Percentiles rank a stretch among this genome's conserved stretches.
phyloP scores from a whole-genome alignment of 163 green algal genomes.

The Smithsoniella earleae region DNA sequence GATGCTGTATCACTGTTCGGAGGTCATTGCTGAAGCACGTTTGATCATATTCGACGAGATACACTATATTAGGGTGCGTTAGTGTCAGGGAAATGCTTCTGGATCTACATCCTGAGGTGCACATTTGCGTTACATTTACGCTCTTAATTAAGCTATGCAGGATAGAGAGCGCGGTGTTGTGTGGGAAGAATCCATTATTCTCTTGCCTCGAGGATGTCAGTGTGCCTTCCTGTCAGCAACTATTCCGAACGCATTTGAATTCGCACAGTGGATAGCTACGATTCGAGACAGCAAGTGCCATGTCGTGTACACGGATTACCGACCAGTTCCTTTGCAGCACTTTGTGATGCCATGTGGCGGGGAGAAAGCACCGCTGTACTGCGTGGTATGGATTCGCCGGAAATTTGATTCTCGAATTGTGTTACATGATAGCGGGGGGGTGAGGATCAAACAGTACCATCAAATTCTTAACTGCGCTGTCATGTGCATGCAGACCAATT shows the following conservation, averaged over 20 bases:
- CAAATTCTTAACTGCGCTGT: conserved; percentile 27
- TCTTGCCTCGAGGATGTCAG: conserved; percentile 49
- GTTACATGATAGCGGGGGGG: not conserved
- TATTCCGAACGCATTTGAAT: conserved; percentile 85
- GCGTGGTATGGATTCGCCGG: conserved; percentile 13
- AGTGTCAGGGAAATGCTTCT: not conserved
- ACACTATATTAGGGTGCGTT: conserved; percentile 71
- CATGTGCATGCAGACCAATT: conserved; percentile 18
- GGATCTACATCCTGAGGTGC: not conserved
- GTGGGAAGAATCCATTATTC: conserved; percentile 96
- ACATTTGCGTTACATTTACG: not conserved
- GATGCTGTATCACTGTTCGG: conserved; percentile 85
- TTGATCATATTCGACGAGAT: conserved; percentile 45
- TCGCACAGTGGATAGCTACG: conserved; percentile 82
- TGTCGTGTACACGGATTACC: conserved; percentile 95
- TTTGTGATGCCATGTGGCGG: conserved; percentile 65
- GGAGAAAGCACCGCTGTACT: conserved; percentile 48
- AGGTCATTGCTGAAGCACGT: conserved; percentile 29
- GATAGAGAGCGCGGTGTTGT: conserved; percentile 85
- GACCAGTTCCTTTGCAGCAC: conserved; percentile 84
- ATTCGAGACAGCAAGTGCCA: conserved; percentile 80
- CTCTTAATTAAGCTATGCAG: conserved; percentile 46
- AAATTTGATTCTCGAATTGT: too few species aligned
- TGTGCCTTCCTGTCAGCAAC: conserved; percentile 87
- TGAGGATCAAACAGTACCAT: conserved; percentile 10